Evolutionary conservation across 371 early-diverging fungal species (phyloP).

Genomic region (Coemansia sp.): DNA sequence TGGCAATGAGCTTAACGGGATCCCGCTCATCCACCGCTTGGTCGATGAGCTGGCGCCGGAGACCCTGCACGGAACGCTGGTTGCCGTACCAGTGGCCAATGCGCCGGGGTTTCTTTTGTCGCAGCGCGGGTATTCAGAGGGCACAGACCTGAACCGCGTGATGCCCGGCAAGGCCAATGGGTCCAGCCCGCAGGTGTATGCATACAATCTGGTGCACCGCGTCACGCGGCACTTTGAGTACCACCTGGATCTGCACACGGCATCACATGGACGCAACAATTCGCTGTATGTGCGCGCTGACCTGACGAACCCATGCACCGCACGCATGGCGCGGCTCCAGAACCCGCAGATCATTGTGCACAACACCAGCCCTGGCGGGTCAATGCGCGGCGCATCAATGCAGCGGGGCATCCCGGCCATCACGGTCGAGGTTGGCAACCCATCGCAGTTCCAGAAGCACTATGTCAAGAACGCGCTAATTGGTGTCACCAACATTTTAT

Average conservation of each 20-base stretch:
- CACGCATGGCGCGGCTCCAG: constrained; percentile 79
- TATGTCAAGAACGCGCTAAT: constrained; percentile 65
- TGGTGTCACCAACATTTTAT: constrained; percentile 66
- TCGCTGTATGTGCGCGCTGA: constrained; percentile 86
- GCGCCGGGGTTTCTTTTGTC: constrained; percentile 80
- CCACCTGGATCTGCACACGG: constrained; percentile 87
- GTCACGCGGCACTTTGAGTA: constrained; percentile 79
- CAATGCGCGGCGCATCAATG: constrained; percentile 81
- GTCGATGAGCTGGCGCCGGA: constrained; percentile 73
- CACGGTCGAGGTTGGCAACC: constrained; percentile 85
- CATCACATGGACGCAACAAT: constrained; percentile 82
- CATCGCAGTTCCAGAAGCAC: constrained; percentile 71
- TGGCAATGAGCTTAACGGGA: constrained; percentile 91
- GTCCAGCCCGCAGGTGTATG: constrained; percentile 79
- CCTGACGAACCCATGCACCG: constrained; percentile 74
- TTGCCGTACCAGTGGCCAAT: constrained; percentile 87
- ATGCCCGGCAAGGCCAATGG: constrained; percentile 80
- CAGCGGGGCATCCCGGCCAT: constrained; percentile 79
- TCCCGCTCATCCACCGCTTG: constrained; percentile 83
- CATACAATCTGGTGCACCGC: constrained; percentile 76
- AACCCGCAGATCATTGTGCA: constrained; percentile 82
- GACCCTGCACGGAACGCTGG: constrained; percentile 77
- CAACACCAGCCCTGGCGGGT: constrained; percentile 66
- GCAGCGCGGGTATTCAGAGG: constrained; percentile 79
- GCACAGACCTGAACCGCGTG: constrained; percentile 80